Evolutionary conservation across 2,329 filamentous ascomycete genomes (phyloP).

Genomic region (Botrytis galanthina): DNA sequence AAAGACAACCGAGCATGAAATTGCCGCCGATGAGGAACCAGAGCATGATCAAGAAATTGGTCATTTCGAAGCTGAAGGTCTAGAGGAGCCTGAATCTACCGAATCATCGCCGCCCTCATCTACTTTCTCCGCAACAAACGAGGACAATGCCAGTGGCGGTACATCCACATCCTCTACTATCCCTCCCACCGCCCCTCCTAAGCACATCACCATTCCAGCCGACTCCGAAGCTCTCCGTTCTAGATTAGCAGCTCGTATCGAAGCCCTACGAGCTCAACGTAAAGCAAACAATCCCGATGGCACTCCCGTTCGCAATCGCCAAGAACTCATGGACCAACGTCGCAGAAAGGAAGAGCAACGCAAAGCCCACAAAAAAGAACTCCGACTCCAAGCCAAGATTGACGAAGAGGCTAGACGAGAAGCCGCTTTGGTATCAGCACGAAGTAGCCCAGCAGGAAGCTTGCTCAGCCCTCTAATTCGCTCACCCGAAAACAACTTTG

Average conservation of each 20-base stretch:
- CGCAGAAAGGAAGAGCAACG: slow-evolving; percentile 83
- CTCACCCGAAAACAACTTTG: slow-evolving; percentile 66
- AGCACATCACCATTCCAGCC: slow-evolving; percentile 64
- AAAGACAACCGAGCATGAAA: slow-evolving; percentile 20
- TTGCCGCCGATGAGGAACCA: slow-evolving; percentile 33
- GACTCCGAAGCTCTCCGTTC: slow-evolving; percentile 74
- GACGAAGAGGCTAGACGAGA: slow-evolving; percentile 71
- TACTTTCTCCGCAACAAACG: slow-evolving; percentile 60
- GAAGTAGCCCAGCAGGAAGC: slow-evolving; percentile 55
- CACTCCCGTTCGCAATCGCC: slow-evolving; percentile 77
- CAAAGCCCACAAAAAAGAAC: slow-evolving; percentile 84
- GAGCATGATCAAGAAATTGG: slow-evolving; percentile 40
- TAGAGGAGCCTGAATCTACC: slow-evolving; percentile 48
- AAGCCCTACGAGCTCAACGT: slow-evolving; percentile 77
- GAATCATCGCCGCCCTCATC: slow-evolving; percentile 44
- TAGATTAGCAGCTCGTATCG: slow-evolving; percentile 78
- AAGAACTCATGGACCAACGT: slow-evolving; percentile 88
- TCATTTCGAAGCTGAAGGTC: slow-evolving; percentile 47
- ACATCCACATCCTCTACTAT: slow-evolving; percentile 70
- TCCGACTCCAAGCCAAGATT: slow-evolving; percentile 71
- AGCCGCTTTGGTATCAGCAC: slow-evolving; percentile 57
- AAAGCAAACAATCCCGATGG: slow-evolving; percentile 85
- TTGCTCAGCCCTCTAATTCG: slow-evolving; percentile 57
- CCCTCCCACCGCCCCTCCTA: slow-evolving; percentile 59
- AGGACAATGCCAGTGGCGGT: slow-evolving; percentile 54